These are phyloP conservation scores for Leishmania aethiopica DNA, from an alignment of 208 protist genomes.

Conservation along the genomic window DNA sequence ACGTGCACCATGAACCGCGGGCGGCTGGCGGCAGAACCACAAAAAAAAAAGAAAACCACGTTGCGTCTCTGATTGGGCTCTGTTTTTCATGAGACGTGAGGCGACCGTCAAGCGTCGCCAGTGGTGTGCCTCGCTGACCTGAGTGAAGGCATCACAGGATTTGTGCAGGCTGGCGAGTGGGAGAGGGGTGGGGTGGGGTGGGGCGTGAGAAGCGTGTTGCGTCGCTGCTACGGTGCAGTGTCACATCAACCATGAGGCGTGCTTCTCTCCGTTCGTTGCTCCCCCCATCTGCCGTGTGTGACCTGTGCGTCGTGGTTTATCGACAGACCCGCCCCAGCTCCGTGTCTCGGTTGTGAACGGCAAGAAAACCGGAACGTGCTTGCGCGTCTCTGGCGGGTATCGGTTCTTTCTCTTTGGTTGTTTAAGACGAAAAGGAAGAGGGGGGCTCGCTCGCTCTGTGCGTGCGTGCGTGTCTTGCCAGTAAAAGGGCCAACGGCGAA, in stretches of 20 bases:
- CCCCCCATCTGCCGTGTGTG: neutral
- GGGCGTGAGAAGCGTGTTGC: neutral
- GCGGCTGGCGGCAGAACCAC: neutral
- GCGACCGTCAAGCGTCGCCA: neutral
- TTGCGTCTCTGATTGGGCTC: constrained; percentile 1
- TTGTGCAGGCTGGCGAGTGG: constrained; percentile 3
- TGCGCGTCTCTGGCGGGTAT: neutral
- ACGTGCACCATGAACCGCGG: neutral
- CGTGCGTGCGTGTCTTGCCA: no score
- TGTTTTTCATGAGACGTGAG: constrained; percentile 8
- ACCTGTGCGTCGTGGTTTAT: neutral
- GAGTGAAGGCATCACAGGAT: neutral
- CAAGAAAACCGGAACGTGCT: neutral
- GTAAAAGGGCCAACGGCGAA: neutral
- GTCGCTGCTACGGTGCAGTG: neutral
- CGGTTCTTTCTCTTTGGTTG: neutral
- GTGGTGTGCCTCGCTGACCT: constrained; percentile 1
- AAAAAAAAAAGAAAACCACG: neutral
- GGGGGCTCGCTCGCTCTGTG: neutral
- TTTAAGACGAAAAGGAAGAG: neutral
- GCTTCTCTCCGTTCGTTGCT: neutral
- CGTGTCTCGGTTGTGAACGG: neutral
- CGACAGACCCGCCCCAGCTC: neutral
- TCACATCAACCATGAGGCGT: neutral
- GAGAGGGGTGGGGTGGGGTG: neutral